These are phyloP conservation scores for Lipomyces oligophaga DNA, from an alignment of 805 yeast species.

Conservation along the genomic window DNA sequence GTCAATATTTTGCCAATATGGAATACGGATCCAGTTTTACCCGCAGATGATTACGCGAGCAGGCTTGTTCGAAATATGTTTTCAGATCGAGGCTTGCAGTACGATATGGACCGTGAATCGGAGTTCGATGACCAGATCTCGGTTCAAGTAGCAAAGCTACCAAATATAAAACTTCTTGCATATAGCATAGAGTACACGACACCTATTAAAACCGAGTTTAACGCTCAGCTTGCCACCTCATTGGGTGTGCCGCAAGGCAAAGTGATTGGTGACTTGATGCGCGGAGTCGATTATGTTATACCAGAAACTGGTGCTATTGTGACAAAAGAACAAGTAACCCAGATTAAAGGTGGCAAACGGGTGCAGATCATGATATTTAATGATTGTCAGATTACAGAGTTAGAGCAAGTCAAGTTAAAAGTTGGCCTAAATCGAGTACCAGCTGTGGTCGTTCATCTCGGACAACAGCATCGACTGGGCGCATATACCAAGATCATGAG, in stretches of 20 bases:
- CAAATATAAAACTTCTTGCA: too few relatives aligned
- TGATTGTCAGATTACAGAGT: not conserved
- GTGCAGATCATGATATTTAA: conserved; percentile 1
- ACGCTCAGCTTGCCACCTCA: conserved; percentile 57
- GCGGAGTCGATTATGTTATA: conserved; percentile 43
- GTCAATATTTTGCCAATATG: too few relatives aligned
- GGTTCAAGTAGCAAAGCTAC: too few relatives aligned
- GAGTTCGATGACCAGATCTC: too few relatives aligned
- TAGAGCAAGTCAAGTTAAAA: not conserved
- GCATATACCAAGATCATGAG: not conserved
- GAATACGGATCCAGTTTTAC: too few relatives aligned
- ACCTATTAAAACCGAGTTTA: too few relatives aligned
- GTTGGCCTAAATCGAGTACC: not conserved
- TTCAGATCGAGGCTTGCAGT: too few relatives aligned
- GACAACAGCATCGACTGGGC: not conserved
- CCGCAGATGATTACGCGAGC: too few relatives aligned
- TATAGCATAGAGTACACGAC: too few relatives aligned
- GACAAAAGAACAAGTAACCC: conserved; percentile 3
- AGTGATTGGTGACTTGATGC: conserved; percentile 54
- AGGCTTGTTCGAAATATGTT: too few relatives aligned
- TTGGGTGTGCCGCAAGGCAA: conserved; percentile 69
- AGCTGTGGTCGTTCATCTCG: not conserved
- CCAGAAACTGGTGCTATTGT: not conserved
- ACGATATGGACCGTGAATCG: too few relatives aligned
- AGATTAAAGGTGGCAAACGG: not conserved